These are phyloP conservation scores for Boletus vermiculosoides DNA, from an alignment of 768 basidiomycete genomes.

Conservation along the genomic window DNA sequence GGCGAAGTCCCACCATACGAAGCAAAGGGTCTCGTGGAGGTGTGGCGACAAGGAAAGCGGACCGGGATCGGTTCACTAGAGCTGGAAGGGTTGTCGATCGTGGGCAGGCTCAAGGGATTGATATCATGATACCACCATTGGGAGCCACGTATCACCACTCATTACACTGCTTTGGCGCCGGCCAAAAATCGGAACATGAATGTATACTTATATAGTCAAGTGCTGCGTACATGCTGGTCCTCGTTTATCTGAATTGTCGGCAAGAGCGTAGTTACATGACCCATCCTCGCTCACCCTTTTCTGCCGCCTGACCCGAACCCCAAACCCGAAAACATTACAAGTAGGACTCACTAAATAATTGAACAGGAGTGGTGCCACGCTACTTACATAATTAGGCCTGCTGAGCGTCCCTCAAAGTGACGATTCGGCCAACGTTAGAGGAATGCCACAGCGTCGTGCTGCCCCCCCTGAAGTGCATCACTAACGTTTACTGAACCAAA, in stretches of 20 bases:
- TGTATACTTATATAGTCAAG: neutral
- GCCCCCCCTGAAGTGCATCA: too few species aligned
- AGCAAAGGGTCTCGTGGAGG: constrained; percentile 62
- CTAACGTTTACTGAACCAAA: neutral
- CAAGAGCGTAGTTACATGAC: neutral
- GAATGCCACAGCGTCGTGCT: too few species aligned
- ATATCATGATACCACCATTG: constrained; percentile 5
- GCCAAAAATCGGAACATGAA: neutral
- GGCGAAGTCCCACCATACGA: constrained; percentile 60
- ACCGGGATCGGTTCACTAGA: constrained; percentile 27
- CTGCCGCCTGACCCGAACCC: neutral
- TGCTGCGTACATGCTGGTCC: neutral
- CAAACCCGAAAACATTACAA: too few species aligned
- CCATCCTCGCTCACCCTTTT: neutral
- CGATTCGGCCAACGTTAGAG: too few species aligned
- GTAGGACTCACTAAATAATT: too few species aligned
- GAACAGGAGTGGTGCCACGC: too few species aligned
- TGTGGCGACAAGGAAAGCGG: constrained; percentile 43
- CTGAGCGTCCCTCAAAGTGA: too few species aligned
- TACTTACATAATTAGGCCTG: too few species aligned
- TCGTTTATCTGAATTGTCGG: too few species aligned
- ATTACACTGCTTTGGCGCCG: neutral
- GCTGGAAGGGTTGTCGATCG: constrained; percentile 27
- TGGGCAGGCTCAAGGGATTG: constrained; percentile 34
- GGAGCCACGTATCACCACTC: too few species aligned